Percentiles rank a stretch among this genome's conserved stretches.
phyloP scores from a whole-genome alignment of 306 rosid genomes.

The Lathyrus tuberosus region DNA sequence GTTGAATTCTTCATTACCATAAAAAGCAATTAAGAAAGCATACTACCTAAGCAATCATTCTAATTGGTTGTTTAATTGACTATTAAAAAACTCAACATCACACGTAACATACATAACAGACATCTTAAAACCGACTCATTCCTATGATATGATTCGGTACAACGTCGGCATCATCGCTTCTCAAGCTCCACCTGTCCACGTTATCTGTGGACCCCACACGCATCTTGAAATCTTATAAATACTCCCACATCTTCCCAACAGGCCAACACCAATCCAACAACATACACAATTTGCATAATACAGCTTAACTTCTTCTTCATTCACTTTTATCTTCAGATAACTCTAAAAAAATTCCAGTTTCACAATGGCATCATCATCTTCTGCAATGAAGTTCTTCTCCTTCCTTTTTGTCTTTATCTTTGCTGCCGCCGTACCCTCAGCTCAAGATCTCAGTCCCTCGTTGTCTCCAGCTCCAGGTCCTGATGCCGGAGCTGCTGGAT shows the following conservation, averaged over 20 bases:
- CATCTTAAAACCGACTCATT: too few species aligned
- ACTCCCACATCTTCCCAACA: too few species aligned
- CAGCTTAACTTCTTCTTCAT: background rate
- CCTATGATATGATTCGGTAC: too few species aligned
- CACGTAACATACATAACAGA: too few species aligned
- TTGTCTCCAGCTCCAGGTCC: conserved; percentile 39
- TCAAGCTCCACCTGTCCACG: background rate
- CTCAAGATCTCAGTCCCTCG: conserved; percentile 41
- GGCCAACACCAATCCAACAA: background rate
- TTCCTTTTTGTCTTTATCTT: background rate
- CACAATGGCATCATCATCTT: background rate
- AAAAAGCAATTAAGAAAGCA: too few species aligned
- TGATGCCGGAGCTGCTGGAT: conserved; percentile 42
- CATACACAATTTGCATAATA: background rate
- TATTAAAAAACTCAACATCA: too few species aligned
- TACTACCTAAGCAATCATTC: too few species aligned
- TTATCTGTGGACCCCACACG: background rate
- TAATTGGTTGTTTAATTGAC: too few species aligned
- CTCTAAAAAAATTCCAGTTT: background rate
- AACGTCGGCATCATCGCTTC: background rate
- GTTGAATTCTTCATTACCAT: too few species aligned
- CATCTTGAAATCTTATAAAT: background rate
- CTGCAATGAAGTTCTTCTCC: conserved; percentile 35
- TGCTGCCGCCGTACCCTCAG: conserved; percentile 20
- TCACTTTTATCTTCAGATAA: background rate